phyloP scores from a whole-genome alignment of 83 land plant species.

The Picea mariana region DNA sequence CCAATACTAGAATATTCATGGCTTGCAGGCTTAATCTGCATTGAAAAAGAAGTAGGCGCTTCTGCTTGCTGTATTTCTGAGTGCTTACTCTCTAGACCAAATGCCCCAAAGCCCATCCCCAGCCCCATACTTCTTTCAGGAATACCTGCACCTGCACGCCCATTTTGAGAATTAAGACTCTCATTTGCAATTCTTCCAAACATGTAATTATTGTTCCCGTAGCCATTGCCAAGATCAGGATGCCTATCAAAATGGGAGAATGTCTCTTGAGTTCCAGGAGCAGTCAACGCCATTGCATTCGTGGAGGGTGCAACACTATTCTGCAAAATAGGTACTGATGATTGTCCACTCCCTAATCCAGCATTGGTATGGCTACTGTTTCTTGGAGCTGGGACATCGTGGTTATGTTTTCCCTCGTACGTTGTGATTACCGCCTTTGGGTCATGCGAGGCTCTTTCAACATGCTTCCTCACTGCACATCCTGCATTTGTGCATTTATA shows the following conservation, averaged over 20 bases:
- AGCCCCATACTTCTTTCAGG: not conserved
- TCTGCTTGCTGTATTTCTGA: conserved; percentile 2
- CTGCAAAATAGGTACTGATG: conserved; percentile 11
- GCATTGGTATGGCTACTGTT: conserved; percentile 39
- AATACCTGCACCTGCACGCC: not conserved
- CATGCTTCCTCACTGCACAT: conserved; percentile 57
- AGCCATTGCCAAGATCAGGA: conserved; percentile 9
- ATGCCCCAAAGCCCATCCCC: not conserved
- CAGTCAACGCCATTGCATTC: conserved; percentile 8
- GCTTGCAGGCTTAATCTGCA: conserved; percentile 5
- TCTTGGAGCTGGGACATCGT: conserved; percentile 46
- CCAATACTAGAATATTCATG: conserved; percentile 4
- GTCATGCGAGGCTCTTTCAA: conserved; percentile 56
- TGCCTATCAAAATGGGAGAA: conserved; percentile 14
- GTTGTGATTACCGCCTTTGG: conserved; percentile 53
- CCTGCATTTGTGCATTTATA: conserved; percentile 62
- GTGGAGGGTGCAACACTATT: not conserved
- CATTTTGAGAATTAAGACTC: conserved; percentile 1
- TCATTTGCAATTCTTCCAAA: conserved; percentile 9
- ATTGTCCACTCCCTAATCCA: conserved; percentile 9
- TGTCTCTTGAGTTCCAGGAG: not conserved
- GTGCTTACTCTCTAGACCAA: conserved; percentile 10
- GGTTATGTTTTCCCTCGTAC: conserved; percentile 51
- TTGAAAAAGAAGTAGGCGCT: not conserved
- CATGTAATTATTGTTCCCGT: not conserved